A percentile compares a stretch with the other conserved stretches of the same genome.
Conservation (phyloP, 306 rosid species). For the Nissolia schottii region DNA sequence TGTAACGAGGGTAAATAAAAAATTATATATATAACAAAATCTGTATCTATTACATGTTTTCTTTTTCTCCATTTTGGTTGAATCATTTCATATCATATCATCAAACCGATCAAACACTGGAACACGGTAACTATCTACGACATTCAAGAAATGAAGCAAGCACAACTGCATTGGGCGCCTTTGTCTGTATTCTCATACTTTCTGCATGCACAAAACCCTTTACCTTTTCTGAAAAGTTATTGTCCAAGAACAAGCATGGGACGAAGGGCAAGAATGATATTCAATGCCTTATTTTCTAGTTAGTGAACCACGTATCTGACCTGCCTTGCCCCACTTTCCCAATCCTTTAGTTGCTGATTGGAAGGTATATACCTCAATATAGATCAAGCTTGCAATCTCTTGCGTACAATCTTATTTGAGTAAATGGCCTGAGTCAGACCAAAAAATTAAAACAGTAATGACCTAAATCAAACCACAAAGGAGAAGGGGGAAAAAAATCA, state of each 20-base stretch:
- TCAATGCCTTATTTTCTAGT: constrained; percentile 6
- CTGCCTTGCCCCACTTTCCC: constrained; percentile 5
- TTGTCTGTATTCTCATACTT: background rate
- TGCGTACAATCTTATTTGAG: background rate
- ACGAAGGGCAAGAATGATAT: background rate
- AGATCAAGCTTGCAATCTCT: constrained; percentile 22
- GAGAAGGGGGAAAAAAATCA: background rate
- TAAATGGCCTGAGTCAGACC: constrained; percentile 17
- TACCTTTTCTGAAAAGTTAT: background rate
- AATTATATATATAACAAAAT: no score
- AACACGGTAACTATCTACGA: background rate
- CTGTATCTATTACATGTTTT: background rate
- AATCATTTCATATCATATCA: background rate
- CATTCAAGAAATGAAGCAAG: background rate
- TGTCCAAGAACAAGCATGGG: background rate
- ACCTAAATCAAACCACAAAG: constrained; percentile 12
- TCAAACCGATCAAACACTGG: constrained; percentile 2
- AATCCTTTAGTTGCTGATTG: background rate
- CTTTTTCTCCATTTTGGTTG: background rate
- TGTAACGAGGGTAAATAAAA: background rate
- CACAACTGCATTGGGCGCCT: background rate
- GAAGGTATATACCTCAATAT: background rate
- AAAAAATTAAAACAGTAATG: background rate
- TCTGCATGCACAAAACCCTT: background rate
- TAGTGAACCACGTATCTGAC: constrained; percentile 9